Conservation (phyloP, 495 filamentous ascomycete species). For the Lophiostoma macrostomum region DNA sequence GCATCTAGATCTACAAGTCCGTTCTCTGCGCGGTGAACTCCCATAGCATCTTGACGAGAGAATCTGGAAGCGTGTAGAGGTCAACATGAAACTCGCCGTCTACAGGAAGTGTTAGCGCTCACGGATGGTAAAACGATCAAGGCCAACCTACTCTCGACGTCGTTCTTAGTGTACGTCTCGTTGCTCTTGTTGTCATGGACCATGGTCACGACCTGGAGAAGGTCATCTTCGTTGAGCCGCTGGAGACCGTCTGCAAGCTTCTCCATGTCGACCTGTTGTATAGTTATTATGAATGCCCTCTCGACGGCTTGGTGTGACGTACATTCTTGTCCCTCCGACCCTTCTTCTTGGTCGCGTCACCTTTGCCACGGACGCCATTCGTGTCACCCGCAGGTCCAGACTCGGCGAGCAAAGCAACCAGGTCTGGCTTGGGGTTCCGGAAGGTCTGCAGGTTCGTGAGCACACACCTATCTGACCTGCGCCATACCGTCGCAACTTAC, state of each 20-base stretch:
- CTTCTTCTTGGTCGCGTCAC: conserved; percentile 72
- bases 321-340: conserved; percentile 66
- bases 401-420: conserved; percentile 70
- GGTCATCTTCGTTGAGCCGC: conserved; percentile 79
- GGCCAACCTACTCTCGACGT: conserved; percentile 76
- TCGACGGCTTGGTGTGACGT: conserved; percentile 24
- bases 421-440: conserved; percentile 83
- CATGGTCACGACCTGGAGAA: conserved; percentile 93
- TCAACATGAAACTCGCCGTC: conserved; percentile 99
- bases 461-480: background rate
- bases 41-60: conserved; percentile 85
- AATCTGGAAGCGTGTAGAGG: conserved; percentile 88
- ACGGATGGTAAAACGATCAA: background rate
- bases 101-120: conserved; percentile 40
- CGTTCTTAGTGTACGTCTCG: conserved; percentile 94
- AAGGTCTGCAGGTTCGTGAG: conserved; percentile 55
- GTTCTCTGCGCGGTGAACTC: conserved; percentile 58
- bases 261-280: conserved; percentile 76
- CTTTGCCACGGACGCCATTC: conserved; percentile 57
- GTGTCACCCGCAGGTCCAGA: conserved; percentile 67
- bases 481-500: conserved; percentile 45
- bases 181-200: conserved; percentile 92
- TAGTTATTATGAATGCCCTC: conserved; percentile 8
- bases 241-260: conserved; percentile 93
- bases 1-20: conserved; percentile 13